These are phyloP conservation scores for Monosporascus sp. DNA, from an alignment of 2,329 filamentous ascomycete species.

Conservation along the genomic window DNA sequence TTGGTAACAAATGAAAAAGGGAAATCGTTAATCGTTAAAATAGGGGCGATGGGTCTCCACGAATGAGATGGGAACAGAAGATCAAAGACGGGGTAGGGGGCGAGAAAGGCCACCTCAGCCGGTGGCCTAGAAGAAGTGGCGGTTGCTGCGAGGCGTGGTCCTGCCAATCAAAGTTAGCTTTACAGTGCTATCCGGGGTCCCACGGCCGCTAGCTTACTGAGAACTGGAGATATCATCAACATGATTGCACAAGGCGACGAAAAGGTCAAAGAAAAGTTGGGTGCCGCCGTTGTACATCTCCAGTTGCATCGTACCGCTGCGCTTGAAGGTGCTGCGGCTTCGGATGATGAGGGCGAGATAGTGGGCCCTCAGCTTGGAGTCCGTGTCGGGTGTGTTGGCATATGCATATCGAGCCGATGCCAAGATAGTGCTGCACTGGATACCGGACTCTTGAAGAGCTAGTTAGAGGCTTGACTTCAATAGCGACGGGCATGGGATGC, in stretches of 20 bases:
- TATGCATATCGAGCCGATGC: slow-evolving; percentile 87
- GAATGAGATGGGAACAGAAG: slow-evolving; percentile 4
- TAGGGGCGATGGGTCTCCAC: not conserved
- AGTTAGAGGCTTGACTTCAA: slow-evolving; percentile 2
- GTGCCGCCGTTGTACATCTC: slow-evolving; percentile 86
- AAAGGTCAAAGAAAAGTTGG: slow-evolving; percentile 85
- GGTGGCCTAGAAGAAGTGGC: slow-evolving; percentile 24
- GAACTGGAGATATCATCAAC: slow-evolving; percentile 63
- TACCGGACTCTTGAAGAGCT: slow-evolving; percentile 56
- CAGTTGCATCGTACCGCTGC: slow-evolving; percentile 90
- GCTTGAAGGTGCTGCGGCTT: slow-evolving; percentile 81
- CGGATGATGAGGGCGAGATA: slow-evolving; percentile 91
- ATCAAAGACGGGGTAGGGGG: slow-evolving; percentile 1
- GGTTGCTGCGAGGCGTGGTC: slow-evolving; percentile 44
- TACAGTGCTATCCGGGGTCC: no score
- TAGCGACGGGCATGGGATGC: not conserved
- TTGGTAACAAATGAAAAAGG: not conserved
- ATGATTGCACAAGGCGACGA: slow-evolving; percentile 89
- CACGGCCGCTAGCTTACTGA: slow-evolving; percentile 38
- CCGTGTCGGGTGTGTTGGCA: slow-evolving; percentile 78
- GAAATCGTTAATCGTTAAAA: slow-evolving; percentile 24
- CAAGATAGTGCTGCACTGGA: slow-evolving; percentile 80
- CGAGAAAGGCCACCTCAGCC: not conserved
- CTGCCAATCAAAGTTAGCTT: slow-evolving; percentile 20
- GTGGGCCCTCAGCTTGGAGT: slow-evolving; percentile 86